Evolutionary conservation across 805 yeast genomes (phyloP).

Genomic region (Pichia phayaonensis): DNA sequence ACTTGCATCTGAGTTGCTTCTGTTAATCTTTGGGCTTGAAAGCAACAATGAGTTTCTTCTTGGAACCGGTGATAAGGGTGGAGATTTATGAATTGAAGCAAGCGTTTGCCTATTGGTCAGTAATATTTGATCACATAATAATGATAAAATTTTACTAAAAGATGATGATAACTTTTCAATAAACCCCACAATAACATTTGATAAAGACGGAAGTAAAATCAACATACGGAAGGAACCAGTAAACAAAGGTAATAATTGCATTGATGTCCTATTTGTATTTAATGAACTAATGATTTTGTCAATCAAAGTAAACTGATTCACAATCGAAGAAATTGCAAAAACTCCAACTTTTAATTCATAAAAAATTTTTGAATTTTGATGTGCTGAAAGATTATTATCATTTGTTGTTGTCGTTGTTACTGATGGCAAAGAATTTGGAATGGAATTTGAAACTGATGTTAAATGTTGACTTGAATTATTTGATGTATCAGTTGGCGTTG

Average conservation of each 20-base stretch:
- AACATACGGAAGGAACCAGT: conserved; percentile 23
- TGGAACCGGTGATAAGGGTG: neutral
- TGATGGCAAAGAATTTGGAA: neutral
- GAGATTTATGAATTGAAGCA: neutral
- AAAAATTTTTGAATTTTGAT: conserved; percentile 6
- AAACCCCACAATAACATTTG: conserved; percentile 13
- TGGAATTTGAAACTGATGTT: neutral
- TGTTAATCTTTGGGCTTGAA: neutral
- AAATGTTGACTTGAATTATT: conserved; percentile 1
- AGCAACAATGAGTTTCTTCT: neutral
- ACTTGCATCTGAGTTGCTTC: neutral
- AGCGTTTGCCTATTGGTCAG: neutral
- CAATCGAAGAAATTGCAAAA: conserved; percentile 20
- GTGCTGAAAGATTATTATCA: neutral
- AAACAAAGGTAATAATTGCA: conserved; percentile 13
- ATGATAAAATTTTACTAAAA: conserved; percentile 1
- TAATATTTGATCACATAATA: conserved; percentile 1
- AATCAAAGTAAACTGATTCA: conserved; percentile 15
- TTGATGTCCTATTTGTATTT: conserved; percentile 11
- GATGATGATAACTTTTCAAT: conserved; percentile 17
- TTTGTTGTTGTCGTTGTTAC: neutral
- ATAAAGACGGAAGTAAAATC: conserved; percentile 16
- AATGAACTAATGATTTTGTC: conserved; percentile 12
- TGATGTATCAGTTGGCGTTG: neutral
- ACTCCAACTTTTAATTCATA: conserved; percentile 20